Percentiles rank a stretch among this genome's conserved stretches.
Evolutionary conservation across 495 filamentous ascomycete species (phyloP).

Genomic region (Opeltia flavorubescens): DNA sequence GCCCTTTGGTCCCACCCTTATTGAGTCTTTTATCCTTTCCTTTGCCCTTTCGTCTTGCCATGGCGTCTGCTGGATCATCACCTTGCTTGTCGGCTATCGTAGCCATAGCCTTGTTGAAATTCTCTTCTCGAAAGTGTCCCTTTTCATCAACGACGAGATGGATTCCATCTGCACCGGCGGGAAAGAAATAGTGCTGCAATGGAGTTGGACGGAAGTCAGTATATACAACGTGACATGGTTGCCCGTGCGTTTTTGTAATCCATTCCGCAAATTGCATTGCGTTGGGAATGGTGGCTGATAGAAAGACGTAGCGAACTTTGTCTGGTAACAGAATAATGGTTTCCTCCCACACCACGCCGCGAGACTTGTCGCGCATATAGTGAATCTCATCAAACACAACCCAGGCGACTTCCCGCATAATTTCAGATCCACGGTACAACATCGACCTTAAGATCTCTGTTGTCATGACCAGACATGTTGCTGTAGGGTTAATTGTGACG

Average conservation of each 20-base stretch:
- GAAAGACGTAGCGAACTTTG: slow-evolving; percentile 95
- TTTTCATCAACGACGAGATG: slow-evolving; percentile 94
- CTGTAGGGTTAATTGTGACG: slow-evolving; percentile 97
- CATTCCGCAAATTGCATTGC: slow-evolving; percentile 99
- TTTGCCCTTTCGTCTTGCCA: slow-evolving; percentile 65
- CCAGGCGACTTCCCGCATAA: slow-evolving; percentile 98
- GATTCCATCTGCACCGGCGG: slow-evolving; percentile 83
- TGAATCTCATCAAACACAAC: slow-evolving; percentile 98
- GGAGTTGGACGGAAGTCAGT: slow-evolving; percentile 96
- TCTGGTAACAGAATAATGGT: slow-evolving; percentile 94
- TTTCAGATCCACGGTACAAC: slow-evolving; percentile 95
- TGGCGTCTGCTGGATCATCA: slow-evolving; percentile 62
- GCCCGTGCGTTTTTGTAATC: slow-evolving; percentile 92
- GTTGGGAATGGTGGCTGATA: slow-evolving; percentile 98
- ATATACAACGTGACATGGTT: slow-evolving; percentile 96
- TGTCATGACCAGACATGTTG: slow-evolving; percentile 96
- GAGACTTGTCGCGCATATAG: slow-evolving; percentile 86
- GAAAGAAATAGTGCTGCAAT: slow-evolving; percentile 95
- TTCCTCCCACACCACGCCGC: slow-evolving; percentile 98
- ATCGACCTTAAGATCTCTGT: slow-evolving; percentile 98
- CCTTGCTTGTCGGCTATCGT: slow-evolving; percentile 78
- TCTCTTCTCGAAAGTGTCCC: slow-evolving; percentile 84
- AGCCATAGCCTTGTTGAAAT: slow-evolving; percentile 91
- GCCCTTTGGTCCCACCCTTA: slow-evolving; percentile 63
- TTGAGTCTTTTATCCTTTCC: slow-evolving; percentile 84